These are phyloP conservation scores for Amphicarpaea edgeworthii DNA, from an alignment of 306 rosid genomes.

Conservation along the genomic window DNA sequence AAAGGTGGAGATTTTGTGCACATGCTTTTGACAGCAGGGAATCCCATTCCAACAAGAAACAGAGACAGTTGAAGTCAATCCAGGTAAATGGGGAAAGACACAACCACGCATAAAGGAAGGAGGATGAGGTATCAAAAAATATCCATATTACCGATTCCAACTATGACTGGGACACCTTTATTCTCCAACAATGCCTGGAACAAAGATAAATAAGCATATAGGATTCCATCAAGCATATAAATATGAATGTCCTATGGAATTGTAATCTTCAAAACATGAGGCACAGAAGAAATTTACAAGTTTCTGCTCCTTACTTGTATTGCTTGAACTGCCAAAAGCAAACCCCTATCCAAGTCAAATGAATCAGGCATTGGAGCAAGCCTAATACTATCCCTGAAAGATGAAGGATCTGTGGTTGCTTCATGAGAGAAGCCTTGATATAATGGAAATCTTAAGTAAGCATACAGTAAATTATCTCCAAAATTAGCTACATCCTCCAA, in stretches of 20 bases:
- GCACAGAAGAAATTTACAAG: constrained; percentile 42
- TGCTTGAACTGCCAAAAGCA: constrained; percentile 98
- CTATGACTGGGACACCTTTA: constrained; percentile 91
- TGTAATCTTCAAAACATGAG: constrained; percentile 46
- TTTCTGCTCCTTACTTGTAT: constrained; percentile 77
- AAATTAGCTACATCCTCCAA: constrained; percentile 44
- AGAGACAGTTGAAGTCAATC: neutral
- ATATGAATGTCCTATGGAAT: constrained; percentile 27
- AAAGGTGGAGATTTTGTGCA: neutral
- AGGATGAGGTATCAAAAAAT: constrained; percentile 36
- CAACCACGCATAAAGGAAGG: constrained; percentile 29
- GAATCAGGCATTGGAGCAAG: constrained; percentile 99
- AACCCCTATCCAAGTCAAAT: constrained; percentile 95
- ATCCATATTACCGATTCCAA: constrained; percentile 86
- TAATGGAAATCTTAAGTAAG: constrained; percentile 41
- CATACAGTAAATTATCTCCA: constrained; percentile 38
- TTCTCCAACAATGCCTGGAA: constrained; percentile 98
- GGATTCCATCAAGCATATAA: constrained; percentile 46
- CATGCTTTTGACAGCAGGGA: neutral
- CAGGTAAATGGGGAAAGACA: constrained; percentile 23
- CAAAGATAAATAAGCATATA: constrained; percentile 39
- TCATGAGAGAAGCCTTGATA: constrained; percentile 81
- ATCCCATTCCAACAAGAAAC: neutral
- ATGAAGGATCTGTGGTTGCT: constrained; percentile 99
- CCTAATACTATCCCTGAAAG: constrained; percentile 87